Evolutionary conservation across 2,329 filamentous ascomycete genomes (phyloP).

Genomic region (Fusarium udum): DNA sequence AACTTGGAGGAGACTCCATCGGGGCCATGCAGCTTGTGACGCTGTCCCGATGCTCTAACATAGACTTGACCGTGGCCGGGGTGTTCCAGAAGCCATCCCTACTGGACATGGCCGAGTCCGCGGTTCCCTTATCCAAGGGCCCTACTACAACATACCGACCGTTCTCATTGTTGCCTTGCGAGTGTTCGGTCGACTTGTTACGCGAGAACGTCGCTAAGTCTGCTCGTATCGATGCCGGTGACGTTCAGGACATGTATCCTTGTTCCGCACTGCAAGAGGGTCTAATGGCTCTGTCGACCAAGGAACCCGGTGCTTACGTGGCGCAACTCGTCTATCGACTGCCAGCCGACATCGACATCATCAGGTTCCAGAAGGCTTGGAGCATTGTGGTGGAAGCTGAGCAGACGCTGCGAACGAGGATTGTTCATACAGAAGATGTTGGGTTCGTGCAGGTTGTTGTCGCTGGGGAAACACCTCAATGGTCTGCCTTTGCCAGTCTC

Average conservation of each 20-base stretch:
- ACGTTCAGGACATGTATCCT: slow-evolving; percentile 30
- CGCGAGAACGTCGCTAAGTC: neutral
- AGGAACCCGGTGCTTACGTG: slow-evolving; percentile 31
- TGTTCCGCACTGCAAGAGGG: slow-evolving; percentile 37
- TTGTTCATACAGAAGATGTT: slow-evolving; percentile 25
- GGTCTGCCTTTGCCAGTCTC: slow-evolving; percentile 9
- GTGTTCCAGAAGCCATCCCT: slow-evolving; percentile 49
- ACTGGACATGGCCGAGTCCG: slow-evolving; percentile 34
- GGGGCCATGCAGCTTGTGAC: slow-evolving; percentile 39
- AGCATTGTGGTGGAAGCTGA: slow-evolving; percentile 9
- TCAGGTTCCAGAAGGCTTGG: slow-evolving; percentile 31
- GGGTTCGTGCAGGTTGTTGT: slow-evolving; percentile 36
- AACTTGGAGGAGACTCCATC: slow-evolving; percentile 52
- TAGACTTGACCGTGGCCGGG: slow-evolving; percentile 55
- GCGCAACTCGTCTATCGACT: slow-evolving; percentile 35
- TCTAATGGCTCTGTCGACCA: slow-evolving; percentile 34
- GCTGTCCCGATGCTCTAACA: slow-evolving; percentile 49
- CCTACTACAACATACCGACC: neutral
- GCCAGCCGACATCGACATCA: neutral
- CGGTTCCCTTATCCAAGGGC: slow-evolving; percentile 16
- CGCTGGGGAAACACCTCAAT: slow-evolving; percentile 7
- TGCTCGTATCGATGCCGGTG: neutral
- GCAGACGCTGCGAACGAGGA: slow-evolving; percentile 28
- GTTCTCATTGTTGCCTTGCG: slow-evolving; percentile 21
- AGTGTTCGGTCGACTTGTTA: neutral